Percentiles rank a stretch among this genome's conserved stretches.
Evolutionary conservation across 2,329 filamentous ascomycete species (phyloP).

Genomic region (Clonostachys rhizophaga): DNA sequence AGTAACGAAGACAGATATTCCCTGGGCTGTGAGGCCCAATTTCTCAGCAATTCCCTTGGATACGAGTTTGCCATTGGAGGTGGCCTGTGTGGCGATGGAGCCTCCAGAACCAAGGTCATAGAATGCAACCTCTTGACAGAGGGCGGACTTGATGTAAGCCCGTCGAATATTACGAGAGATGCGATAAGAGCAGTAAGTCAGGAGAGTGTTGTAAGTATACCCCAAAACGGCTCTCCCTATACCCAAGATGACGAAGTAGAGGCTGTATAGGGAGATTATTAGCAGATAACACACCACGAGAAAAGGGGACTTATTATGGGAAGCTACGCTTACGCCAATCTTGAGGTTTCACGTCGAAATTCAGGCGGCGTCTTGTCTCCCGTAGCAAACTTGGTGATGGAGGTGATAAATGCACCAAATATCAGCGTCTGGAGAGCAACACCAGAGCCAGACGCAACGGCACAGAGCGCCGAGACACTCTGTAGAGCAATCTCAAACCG

Average conservation of each 20-base stretch:
- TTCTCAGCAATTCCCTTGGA: slow-evolving; percentile 34
- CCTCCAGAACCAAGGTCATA: slow-evolving; percentile 38
- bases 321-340: slow-evolving; percentile 18
- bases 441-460: slow-evolving; percentile 27
- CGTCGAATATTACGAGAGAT: slow-evolving; percentile 43
- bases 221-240: slow-evolving; percentile 44
- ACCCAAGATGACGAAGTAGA: slow-evolving; percentile 57
- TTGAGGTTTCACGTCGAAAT: slow-evolving; percentile 21
- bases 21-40: slow-evolving; percentile 30
- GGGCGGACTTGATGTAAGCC: slow-evolving; percentile 41
- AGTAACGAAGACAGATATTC: slow-evolving; percentile 26
- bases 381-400: slow-evolving; percentile 23
- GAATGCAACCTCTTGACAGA: slow-evolving; percentile 44
- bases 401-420: slow-evolving; percentile 29
- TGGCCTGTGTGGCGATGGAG: slow-evolving; percentile 34
- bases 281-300: slow-evolving; percentile 37
- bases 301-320: slow-evolving; percentile 9
- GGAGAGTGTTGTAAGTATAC: slow-evolving; percentile 36
- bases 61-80: slow-evolving; percentile 36
- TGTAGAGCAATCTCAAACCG: slow-evolving; percentile 18
- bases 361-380: slow-evolving; percentile 12
- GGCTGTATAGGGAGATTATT: slow-evolving; percentile 26
- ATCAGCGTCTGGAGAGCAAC: slow-evolving; percentile 30
- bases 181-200: slow-evolving; percentile 45
- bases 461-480: slow-evolving; percentile 18